phyloP scores from a whole-genome alignment of 768 basidiomycete species.

The Auricularia cornea region DNA sequence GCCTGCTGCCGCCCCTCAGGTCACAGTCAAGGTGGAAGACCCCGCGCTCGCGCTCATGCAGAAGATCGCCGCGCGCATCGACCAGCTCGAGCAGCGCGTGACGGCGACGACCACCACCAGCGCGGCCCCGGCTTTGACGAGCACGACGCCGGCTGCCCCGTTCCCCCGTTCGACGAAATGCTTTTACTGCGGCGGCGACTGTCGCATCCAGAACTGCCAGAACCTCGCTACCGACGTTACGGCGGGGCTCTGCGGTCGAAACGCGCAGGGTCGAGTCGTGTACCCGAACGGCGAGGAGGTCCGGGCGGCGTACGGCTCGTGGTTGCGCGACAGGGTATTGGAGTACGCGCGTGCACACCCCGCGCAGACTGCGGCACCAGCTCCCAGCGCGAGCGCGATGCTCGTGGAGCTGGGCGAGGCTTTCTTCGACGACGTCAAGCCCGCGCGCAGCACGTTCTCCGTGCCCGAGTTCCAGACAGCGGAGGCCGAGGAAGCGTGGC shows the following conservation, averaged over 20 bases:
- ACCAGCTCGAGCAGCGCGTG: no score
- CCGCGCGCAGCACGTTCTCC: not conserved
- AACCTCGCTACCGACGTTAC: not conserved
- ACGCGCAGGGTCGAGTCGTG: not conserved
- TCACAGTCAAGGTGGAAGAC: no score
- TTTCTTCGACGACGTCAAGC: not conserved
- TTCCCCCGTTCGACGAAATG: not conserved
- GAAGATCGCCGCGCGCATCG: no score
- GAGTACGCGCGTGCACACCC: not conserved
- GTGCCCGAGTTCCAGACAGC: not conserved
- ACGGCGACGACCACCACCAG: not conserved
- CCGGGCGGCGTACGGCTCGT: not conserved
- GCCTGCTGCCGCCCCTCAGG: no score
- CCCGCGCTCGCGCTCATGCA: no score
- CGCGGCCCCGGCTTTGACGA: not conserved
- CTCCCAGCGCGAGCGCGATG: not conserved
- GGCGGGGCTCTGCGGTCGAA: not conserved
- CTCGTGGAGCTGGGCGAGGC: not conserved
- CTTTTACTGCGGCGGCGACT: not conserved
- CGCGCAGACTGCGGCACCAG: not conserved
- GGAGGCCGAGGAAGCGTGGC: not conserved
- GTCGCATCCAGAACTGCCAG: not conserved
- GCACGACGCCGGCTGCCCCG: not conserved
- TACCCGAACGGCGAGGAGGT: not conserved
- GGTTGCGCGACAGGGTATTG: not conserved